A percentile compares a stretch with the other conserved stretches of the same genome.
Conservation (phyloP, 169 alveolate species). For the Plasmodium gallinaceum region DNA sequence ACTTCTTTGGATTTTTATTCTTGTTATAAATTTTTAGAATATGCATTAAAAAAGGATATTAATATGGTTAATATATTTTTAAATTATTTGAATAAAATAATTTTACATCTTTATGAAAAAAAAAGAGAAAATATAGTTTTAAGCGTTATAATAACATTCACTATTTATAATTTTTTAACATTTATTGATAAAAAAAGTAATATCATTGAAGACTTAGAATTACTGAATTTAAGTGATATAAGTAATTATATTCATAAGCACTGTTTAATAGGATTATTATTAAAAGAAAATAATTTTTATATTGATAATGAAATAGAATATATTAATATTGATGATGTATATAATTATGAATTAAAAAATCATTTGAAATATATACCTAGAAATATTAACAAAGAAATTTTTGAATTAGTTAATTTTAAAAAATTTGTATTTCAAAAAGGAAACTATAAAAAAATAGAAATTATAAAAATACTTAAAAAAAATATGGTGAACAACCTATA, state of each 20-base stretch:
- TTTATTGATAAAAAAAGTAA: not conserved
- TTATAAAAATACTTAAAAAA: conserved; percentile 44
- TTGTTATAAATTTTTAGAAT: conserved; percentile 40
- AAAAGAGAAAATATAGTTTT: conserved; percentile 57
- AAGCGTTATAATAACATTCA: conserved; percentile 48
- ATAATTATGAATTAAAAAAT: conserved; percentile 38
- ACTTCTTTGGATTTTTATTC: not conserved
- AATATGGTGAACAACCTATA: conserved; percentile 36
- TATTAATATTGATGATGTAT: conserved; percentile 20
- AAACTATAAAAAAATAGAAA: conserved; percentile 48
- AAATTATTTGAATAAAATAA: conserved; percentile 53
- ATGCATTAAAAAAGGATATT: conserved; percentile 26
- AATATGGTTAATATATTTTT: conserved; percentile 23
- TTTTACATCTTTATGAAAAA: conserved; percentile 50
- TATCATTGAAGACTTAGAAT: conserved; percentile 29
- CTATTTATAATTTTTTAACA: conserved; percentile 52
- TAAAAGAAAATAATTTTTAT: conserved; percentile 60
- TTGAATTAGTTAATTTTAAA: conserved; percentile 42
- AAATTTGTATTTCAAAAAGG: conserved; percentile 57
- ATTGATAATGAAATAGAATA: conserved; percentile 17
- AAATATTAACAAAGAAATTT: conserved; percentile 48
- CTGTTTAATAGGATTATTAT: conserved; percentile 35
- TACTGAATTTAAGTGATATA: conserved; percentile 13
- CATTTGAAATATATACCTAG: conserved; percentile 57
- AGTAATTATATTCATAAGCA: conserved; percentile 13